These are phyloP conservation scores for Trichoderma arundinaceum DNA, from an alignment of 2,329 filamentous ascomycete species.

Conservation along the genomic window DNA sequence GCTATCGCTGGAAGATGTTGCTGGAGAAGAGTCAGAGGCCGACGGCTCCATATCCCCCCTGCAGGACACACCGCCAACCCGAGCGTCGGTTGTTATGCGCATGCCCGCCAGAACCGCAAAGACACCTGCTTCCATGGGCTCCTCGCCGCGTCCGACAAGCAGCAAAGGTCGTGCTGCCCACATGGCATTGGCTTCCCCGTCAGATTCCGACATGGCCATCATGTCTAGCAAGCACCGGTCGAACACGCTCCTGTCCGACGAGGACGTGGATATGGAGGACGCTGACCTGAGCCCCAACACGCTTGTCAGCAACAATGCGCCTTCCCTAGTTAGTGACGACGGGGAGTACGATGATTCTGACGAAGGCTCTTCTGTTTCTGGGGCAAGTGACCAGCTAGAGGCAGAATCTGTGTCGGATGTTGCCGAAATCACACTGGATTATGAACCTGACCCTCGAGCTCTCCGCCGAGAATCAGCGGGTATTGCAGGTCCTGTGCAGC, in stretches of 20 bases:
- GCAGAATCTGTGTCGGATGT: conserved; percentile 66
- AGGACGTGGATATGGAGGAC: conserved; percentile 60
- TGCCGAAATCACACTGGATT: conserved; percentile 66
- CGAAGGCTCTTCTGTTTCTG: conserved; percentile 65
- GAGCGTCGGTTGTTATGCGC: conserved; percentile 57
- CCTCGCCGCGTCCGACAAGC: conserved; percentile 57
- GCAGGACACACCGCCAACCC: conserved; percentile 36
- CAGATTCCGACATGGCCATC: conserved; percentile 36
- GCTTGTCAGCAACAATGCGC: conserved; percentile 74
- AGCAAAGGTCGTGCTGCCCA: conserved; percentile 58
- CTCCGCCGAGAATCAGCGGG: conserved; percentile 53
- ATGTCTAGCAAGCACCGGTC: conserved; percentile 36
- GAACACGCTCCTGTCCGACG: conserved; percentile 45
- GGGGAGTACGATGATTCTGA: conserved; percentile 78
- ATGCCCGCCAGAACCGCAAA: conserved; percentile 64
- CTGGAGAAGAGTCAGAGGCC: conserved; percentile 61
- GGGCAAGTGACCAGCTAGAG: conserved; percentile 61
- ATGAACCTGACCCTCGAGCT: conserved; percentile 57
- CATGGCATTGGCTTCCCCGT: conserved; percentile 49
- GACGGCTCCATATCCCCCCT: conserved; percentile 33
- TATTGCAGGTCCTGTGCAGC: conserved; percentile 52
- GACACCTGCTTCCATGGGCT: conserved; percentile 50
- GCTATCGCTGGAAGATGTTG: conserved; percentile 56
- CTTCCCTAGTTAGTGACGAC: conserved; percentile 80
- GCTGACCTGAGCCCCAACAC: conserved; percentile 72